Evolutionary conservation across 2,329 filamentous ascomycete genomes (phyloP).

Genomic region (Metarhizium rileyi): DNA sequence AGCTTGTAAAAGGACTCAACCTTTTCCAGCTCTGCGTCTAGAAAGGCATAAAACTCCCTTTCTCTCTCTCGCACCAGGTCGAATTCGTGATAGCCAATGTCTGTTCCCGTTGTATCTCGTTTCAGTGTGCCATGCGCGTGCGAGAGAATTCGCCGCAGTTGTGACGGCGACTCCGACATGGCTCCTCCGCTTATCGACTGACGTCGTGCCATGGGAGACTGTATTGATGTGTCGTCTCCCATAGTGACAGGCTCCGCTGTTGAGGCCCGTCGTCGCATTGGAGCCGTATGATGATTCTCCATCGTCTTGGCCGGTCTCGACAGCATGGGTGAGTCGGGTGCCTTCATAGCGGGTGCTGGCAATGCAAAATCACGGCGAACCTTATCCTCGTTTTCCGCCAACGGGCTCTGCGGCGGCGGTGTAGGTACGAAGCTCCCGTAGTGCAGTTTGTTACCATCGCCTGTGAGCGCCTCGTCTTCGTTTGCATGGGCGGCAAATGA

Average conservation of each 20-base stretch:
- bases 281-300: conserved; percentile 15
- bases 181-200: conserved; percentile 3
- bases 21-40: conserved; percentile 80
- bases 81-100: conserved; percentile 34
- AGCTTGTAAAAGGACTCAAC: conserved; percentile 81
- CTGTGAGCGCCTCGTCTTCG: conserved; percentile 11
- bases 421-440: conserved; percentile 46
- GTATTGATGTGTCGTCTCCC: not conserved
- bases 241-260: conserved; percentile 14
- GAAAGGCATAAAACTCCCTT: conserved; percentile 76
- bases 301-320: conserved; percentile 10
- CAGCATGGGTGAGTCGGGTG: conserved; percentile 20
- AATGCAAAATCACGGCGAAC: conserved; percentile 37
- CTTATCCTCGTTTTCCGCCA: conserved; percentile 5
- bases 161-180: conserved; percentile 17
- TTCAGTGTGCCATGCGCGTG: conserved; percentile 12
- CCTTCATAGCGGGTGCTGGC: conserved; percentile 42
- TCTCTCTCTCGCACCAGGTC: conserved; percentile 63
- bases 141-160: conserved; percentile 26
- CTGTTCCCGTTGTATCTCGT: conserved; percentile 21
- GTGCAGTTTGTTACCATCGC: conserved; percentile 28
- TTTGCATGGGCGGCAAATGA: not conserved
- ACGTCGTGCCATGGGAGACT: conserved; percentile 8
- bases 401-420: conserved; percentile 23
- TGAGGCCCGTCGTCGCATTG: conserved; percentile 28